Conservation (phyloP, 257 asterid genomes). For the Lycium barbarum region DNA sequence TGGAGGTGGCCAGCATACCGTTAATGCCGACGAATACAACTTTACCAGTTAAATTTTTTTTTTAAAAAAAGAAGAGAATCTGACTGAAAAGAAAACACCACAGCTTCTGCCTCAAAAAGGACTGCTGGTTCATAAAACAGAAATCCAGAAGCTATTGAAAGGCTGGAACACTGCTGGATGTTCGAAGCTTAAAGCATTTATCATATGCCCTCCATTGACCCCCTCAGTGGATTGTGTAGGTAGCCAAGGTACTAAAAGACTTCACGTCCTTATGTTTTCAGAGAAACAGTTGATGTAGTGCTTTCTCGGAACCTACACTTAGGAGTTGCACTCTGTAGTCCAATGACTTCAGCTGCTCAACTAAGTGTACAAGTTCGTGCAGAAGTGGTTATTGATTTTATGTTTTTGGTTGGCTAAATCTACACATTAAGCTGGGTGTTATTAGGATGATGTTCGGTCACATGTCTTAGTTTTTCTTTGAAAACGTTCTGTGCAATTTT, state of each 20-base stretch:
- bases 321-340: conserved; percentile 2
- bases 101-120: too few species aligned
- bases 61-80: too few species aligned
- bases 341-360: conserved; percentile 4
- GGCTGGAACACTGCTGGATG: too few species aligned
- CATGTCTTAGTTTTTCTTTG: conserved; percentile 1
- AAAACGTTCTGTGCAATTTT: neutral
- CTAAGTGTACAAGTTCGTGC: conserved; percentile 10
- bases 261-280: neutral
- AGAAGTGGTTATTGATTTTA: neutral
- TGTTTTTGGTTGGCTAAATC: neutral
- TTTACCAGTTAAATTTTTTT: too few species aligned
- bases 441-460: neutral
- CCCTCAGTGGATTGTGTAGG: neutral
- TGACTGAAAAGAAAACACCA: too few species aligned
- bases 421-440: neutral
- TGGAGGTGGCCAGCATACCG: too few species aligned
- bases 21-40: too few species aligned
- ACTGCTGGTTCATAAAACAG: too few species aligned
- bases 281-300: neutral
- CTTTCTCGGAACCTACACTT: conserved; percentile 12
- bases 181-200: neutral
- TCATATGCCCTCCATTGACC: neutral
- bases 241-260: conserved; percentile 20
- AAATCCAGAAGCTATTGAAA: too few species aligned